phyloP scores from a whole-genome alignment of 176 grass and related monocot genomes.

The Carex kokanica region DNA sequence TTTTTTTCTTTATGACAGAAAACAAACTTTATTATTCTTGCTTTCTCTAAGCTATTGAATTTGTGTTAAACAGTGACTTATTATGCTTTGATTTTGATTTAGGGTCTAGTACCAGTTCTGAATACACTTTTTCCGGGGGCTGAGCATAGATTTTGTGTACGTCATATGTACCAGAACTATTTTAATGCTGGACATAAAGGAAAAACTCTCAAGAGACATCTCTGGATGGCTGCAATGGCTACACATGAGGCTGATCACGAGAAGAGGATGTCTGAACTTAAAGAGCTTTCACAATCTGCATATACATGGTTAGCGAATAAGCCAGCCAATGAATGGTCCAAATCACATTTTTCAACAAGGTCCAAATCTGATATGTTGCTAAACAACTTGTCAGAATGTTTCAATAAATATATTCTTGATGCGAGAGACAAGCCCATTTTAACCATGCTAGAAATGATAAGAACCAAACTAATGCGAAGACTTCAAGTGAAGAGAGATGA shows the following conservation, averaged over 20 bases:
- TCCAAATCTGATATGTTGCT: too few species aligned
- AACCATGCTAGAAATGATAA: too few species aligned
- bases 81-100: neutral
- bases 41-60: neutral
- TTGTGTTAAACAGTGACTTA: neutral
- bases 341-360: too few species aligned
- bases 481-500: too few species aligned
- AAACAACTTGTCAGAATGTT: too few species aligned
- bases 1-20: too few species aligned
- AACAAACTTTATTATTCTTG: neutral
- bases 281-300: neutral
- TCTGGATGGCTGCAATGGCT: conserved; percentile 17
- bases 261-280: neutral
- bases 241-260: neutral
- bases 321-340: too few species aligned
- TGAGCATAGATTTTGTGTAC: conserved; percentile 20
- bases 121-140: conserved; percentile 7
- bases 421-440: too few species aligned
- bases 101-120: neutral
- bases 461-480: too few species aligned
- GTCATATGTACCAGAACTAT: conserved; percentile 4
- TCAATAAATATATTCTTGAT: too few species aligned
- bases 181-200: conserved; percentile 12
- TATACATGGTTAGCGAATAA: too few species aligned
- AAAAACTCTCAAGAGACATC: neutral